These are phyloP conservation scores for Croton laevigatus DNA, from an alignment of 441 rosid species.

Conservation along the genomic window DNA sequence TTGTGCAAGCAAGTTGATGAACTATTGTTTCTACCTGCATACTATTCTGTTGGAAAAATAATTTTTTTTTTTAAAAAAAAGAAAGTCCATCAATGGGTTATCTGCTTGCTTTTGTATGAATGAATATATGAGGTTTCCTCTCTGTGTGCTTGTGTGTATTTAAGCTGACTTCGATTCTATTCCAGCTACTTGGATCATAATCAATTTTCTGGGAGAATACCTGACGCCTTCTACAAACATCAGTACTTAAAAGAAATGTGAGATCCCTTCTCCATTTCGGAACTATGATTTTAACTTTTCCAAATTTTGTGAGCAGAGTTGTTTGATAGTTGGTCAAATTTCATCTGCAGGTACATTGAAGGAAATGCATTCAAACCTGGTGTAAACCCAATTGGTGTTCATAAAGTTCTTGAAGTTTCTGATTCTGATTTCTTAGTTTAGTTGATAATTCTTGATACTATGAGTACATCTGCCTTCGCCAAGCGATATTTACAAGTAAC, in stretches of 20 bases:
- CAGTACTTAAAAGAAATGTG: conserved; percentile 74
- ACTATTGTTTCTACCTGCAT: background rate
- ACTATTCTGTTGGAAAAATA: no score
- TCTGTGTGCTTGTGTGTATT: background rate
- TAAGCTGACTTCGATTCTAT: conserved; percentile 3
- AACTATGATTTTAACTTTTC: background rate
- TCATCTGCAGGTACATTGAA: conserved; percentile 61
- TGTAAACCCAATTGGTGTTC: conserved; percentile 65
- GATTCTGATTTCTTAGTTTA: conserved; percentile 64
- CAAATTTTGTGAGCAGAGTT: background rate
- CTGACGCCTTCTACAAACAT: conserved; percentile 66
- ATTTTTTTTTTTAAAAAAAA: background rate
- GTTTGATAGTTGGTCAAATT: conserved; percentile 5
- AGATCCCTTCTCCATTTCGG: conserved; percentile 24
- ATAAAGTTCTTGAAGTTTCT: conserved; percentile 63
- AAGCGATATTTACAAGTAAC: conserved; percentile 3
- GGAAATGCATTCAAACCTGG: conserved; percentile 69
- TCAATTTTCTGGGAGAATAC: conserved; percentile 68
- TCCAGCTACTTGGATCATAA: conserved; percentile 84
- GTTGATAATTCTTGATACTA: conserved; percentile 18
- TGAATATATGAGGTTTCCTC: background rate
- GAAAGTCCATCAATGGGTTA: background rate
- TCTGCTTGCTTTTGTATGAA: background rate
- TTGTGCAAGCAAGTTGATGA: conserved; percentile 1
- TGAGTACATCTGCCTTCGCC: background rate